These are phyloP conservation scores for Chloris gayana DNA, from an alignment of 176 grass and related monocot genomes.

Conservation along the genomic window DNA sequence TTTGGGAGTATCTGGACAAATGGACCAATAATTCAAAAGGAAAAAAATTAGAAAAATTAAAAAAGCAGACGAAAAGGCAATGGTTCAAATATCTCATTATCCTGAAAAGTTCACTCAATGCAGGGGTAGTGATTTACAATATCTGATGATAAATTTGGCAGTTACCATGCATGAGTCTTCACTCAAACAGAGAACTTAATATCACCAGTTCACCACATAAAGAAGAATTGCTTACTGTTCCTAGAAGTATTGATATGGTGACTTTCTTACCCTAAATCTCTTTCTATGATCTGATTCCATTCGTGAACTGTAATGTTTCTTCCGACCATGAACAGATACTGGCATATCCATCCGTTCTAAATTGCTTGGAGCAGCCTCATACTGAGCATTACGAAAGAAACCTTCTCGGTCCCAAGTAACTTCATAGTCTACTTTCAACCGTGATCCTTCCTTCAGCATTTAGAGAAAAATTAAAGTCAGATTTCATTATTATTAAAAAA, in stretches of 20 bases:
- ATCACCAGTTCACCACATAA: conserved; percentile 9
- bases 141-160: conserved; percentile 3
- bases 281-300: conserved; percentile 68
- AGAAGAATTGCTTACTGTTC: neutral
- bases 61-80: conserved; percentile 15
- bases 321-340: conserved; percentile 39
- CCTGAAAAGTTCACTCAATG: neutral
- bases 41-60: neutral
- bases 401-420: conserved; percentile 76
- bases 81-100: neutral
- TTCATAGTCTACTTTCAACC: conserved; percentile 92
- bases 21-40: neutral
- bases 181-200: neutral
- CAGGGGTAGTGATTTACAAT: neutral
- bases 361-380: conserved; percentile 41
- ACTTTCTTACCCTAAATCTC: conserved; percentile 93
- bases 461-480: conserved; percentile 42
- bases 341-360: conserved; percentile 46
- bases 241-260: neutral
- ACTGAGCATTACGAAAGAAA: conserved; percentile 62
- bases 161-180: conserved; percentile 16
- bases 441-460: conserved; percentile 79
- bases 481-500: conserved; percentile 25
- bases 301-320: conserved; percentile 44
- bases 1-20: conserved; percentile 7